These are phyloP conservation scores for Aplosporella prunicola DNA, from an alignment of 2,329 filamentous ascomycete species.

Conservation along the genomic window DNA sequence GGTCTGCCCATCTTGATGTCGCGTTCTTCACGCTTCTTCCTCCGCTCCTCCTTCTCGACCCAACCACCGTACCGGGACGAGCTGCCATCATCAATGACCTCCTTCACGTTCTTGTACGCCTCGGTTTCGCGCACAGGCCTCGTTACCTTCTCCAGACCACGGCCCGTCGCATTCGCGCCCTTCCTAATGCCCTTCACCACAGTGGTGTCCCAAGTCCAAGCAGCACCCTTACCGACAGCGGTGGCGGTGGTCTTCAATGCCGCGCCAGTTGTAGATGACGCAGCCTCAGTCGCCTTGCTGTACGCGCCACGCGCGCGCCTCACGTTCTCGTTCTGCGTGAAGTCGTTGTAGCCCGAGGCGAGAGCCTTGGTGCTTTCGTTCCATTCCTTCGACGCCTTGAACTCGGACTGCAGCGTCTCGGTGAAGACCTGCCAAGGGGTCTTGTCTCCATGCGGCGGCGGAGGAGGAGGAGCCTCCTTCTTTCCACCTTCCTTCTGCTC, in stretches of 20 bases:
- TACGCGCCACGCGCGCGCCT: conserved; percentile 79
- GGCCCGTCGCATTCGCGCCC: conserved; percentile 75
- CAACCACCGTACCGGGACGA: conserved; percentile 94
- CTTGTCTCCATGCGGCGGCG: conserved; percentile 96
- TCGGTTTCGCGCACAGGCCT: conserved; percentile 89
- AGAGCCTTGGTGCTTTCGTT: conserved; percentile 97
- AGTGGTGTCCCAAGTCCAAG: conserved; percentile 94
- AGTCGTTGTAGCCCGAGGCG: conserved; percentile 77
- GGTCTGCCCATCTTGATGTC: conserved; percentile 42
- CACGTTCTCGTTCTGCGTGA: conserved; percentile 86
- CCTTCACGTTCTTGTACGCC: conserved; percentile 84
- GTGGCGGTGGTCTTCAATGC: conserved; percentile 79
- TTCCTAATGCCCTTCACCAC: conserved; percentile 86
- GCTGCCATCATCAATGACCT: conserved; percentile 94
- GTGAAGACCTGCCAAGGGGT: conserved; percentile 98
- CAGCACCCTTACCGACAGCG: conserved; percentile 79
- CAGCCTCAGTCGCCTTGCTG: conserved; percentile 73
- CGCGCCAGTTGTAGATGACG: conserved; percentile 66
- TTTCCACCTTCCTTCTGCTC: conserved; percentile 40
- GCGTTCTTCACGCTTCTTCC: conserved; percentile 63
- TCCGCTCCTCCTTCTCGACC: conserved; percentile 91
- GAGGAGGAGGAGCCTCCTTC: conserved; percentile 60
- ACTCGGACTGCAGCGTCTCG: conserved; percentile 88
- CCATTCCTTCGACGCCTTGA: conserved; percentile 97
- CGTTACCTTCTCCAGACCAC: conserved; percentile 87